Evolutionary conservation across 2,329 filamentous ascomycete species (phyloP).

Genomic region (Gaeumannomyces sp.): DNA sequence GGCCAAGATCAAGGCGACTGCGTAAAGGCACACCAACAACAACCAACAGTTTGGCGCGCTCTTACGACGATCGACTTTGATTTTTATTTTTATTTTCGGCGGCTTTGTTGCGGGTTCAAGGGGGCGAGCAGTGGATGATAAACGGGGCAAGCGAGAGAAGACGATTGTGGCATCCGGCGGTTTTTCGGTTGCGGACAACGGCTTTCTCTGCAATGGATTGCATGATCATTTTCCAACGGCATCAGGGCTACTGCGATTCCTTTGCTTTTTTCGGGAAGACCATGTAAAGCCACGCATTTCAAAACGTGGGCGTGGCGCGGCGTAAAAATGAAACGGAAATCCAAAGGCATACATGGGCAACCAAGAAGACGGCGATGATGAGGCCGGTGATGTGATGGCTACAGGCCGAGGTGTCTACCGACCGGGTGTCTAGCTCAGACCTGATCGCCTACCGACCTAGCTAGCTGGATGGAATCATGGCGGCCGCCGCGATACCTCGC

Average conservation of each 20-base stretch:
- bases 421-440: not conserved
- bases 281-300: constrained; percentile 8
- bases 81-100: not conserved
- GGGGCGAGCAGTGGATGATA: not conserved
- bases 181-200: constrained; percentile 10
- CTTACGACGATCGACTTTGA: not conserved
- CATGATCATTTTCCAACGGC: constrained; percentile 9
- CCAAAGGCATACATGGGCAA: constrained; percentile 1
- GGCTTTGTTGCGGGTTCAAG: not conserved
- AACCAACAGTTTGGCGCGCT: not conserved
- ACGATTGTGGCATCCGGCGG: not conserved
- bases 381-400: not conserved
- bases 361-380: not conserved
- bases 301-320: constrained; percentile 6
- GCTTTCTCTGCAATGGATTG: constrained; percentile 9
- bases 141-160: not conserved
- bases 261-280: constrained; percentile 9
- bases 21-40: constrained; percentile 45
- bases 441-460: not conserved
- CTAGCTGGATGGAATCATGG: not conserved
- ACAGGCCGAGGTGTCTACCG: not conserved
- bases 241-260: constrained; percentile 11
- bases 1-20: constrained; percentile 82
- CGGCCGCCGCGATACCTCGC: not conserved
- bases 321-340: constrained; percentile 11